Evolutionary conservation across 2,329 filamentous ascomycete genomes (phyloP), one percentile per base, ranked within the genome.

Genomic region (Fusarium sp.): DNA sequence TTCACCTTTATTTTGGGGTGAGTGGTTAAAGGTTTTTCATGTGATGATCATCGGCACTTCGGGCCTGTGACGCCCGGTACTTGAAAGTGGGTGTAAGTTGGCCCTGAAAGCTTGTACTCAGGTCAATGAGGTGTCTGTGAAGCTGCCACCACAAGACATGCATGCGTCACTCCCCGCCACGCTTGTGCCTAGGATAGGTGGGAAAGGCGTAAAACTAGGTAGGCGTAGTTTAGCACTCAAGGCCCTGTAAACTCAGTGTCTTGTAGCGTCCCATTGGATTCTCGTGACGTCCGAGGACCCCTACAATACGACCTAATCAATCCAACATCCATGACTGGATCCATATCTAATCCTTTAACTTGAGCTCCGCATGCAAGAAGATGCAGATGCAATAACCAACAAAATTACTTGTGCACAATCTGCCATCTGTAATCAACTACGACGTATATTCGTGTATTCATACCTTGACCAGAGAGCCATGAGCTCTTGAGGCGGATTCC

Each of bases 121-220:
- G 27, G 38, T 36, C 29, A n/a, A 59, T 43, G 56, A 59, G 36
- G 19, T 7, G 36, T 11, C 36, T 9, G 37, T 14, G 33, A 44
- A 48, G 38, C 36, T 51, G 61, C 49, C 52, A 51, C 49, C 38
- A 31, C 31, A 27, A 58, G 57, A 65, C 53, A 59, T 27, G 61
- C 39, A 38, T 65, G 62, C 61, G 62, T 65, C 62, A 65, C 62
- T 59, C 57, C 48, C 57, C 49, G 62, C 62, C 62, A 59, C 57
- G 53, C 53, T 54, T 47, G 57, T 27, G 53, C 47, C 38, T 41
- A 33, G 49, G 51, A 65, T 53, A 63, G 62, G 61, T 65, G 61
- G 45, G 41, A 62, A 48, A 53, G 61, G 56, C 61, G 48, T 42
- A 49, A 45, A 25, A 25, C 23, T 50, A 49, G 37, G 58, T 41